phyloP scores from a whole-genome alignment of 768 basidiomycete species.

The Hortiboletus campestris region DNA sequence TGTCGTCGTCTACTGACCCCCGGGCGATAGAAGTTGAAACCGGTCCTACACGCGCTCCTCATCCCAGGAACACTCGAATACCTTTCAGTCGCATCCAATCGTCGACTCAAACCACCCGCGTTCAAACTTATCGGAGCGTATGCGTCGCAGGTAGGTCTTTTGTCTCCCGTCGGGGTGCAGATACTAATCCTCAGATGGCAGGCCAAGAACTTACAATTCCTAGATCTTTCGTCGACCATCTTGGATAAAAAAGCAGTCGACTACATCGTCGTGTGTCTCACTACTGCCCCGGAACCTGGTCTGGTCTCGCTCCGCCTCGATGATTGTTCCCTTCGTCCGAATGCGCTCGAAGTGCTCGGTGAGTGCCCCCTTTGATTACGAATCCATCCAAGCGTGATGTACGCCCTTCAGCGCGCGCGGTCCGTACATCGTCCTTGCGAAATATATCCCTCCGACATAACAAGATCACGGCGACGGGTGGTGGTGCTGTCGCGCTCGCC shows the following conservation, averaged over 20 bases:
- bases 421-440: slow-evolving; percentile 78
- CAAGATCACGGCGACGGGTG: slow-evolving; percentile 78
- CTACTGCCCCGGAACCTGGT: slow-evolving; percentile 37
- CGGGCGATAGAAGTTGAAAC: slow-evolving; percentile 67
- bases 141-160: slow-evolving; percentile 55
- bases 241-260: slow-evolving; percentile 86
- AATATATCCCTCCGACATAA: slow-evolving; percentile 92
- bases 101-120: slow-evolving; percentile 70
- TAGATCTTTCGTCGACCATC: slow-evolving; percentile 85
- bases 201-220: slow-evolving; percentile 77
- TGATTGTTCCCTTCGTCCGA: slow-evolving; percentile 74
- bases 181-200: slow-evolving; percentile 28
- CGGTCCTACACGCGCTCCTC: slow-evolving; percentile 84
- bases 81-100: slow-evolving; percentile 84
- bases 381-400: not conserved
- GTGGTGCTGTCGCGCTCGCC: slow-evolving; percentile 88
- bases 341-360: slow-evolving; percentile 80
- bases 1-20: not conserved
- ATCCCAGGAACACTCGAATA: slow-evolving; percentile 79
- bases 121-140: slow-evolving; percentile 83
- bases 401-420: slow-evolving; percentile 58
- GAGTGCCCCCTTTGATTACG: slow-evolving; percentile 27
- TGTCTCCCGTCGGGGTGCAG: not conserved
- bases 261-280: slow-evolving; percentile 69
- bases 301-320: slow-evolving; percentile 84